These are phyloP conservation scores for Nannochloris sp. DNA, from an alignment of 139 green algal species.

Conservation along the genomic window DNA sequence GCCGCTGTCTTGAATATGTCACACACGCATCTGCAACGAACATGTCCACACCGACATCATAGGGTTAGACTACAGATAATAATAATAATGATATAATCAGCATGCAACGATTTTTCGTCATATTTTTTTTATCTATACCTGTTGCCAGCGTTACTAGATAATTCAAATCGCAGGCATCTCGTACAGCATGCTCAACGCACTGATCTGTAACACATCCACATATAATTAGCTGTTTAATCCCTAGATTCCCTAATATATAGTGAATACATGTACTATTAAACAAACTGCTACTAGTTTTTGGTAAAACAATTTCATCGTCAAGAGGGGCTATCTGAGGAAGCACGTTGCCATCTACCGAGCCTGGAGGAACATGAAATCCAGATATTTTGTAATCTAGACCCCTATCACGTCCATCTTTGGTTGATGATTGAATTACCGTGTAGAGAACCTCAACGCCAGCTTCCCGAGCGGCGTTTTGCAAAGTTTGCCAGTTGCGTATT, in stretches of 20 bases:
- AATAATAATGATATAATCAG: too few species aligned
- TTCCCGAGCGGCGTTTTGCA: constrained; percentile 10
- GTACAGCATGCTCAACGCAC: constrained; percentile 62
- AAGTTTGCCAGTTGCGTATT: not conserved
- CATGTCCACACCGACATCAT: too few species aligned
- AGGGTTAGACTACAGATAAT: too few species aligned
- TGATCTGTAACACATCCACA: constrained; percentile 61
- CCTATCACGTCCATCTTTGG: constrained; percentile 49
- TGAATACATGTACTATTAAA: constrained; percentile 56
- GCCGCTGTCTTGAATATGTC: constrained; percentile 40
- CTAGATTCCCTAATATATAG: constrained; percentile 46
- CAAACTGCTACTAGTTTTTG: constrained; percentile 54
- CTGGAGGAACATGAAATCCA: constrained; percentile 66
- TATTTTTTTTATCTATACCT: not conserved
- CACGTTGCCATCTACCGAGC: constrained; percentile 46
- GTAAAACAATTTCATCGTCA: constrained; percentile 57
- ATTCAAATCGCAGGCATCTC: constrained; percentile 53
- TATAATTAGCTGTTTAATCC: constrained; percentile 42
- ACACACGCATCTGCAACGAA: constrained; percentile 33
- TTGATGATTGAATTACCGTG: constrained; percentile 55
- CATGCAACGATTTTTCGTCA: not conserved
- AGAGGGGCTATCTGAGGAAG: constrained; percentile 36
- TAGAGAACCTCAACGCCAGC: constrained; percentile 53
- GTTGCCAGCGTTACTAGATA: constrained; percentile 53
- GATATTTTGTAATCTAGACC: constrained; percentile 63